Percentiles rank a stretch among this genome's conserved stretches.
phyloP scores from a whole-genome alignment of 768 basidiomycete genomes.

The Phanerochaete carnosa region DNA sequence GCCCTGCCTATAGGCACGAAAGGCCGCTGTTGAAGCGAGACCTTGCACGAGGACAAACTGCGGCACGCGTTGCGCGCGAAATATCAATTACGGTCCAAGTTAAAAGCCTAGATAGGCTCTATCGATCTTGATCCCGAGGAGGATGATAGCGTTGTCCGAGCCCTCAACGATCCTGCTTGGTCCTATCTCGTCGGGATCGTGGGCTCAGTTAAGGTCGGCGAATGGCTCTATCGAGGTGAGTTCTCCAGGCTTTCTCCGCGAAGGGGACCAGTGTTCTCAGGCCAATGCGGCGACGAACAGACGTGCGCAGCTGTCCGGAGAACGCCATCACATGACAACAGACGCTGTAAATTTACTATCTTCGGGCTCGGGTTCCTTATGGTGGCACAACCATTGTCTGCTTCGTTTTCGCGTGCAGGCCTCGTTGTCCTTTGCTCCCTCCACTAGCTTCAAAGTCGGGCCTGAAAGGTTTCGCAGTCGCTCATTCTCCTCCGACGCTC shows the following conservation, averaged over 20 bases:
- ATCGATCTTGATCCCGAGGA: not conserved
- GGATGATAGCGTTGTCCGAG: too few relatives aligned
- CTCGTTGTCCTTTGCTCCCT: constrained; percentile 5
- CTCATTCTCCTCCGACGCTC: not conserved
- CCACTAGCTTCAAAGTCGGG: not conserved
- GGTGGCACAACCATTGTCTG: not conserved
- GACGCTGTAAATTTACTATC: not conserved
- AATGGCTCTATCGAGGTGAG: too few relatives aligned
- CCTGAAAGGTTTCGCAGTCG: not conserved
- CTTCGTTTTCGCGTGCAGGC: not conserved
- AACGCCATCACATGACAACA: constrained; percentile 2
- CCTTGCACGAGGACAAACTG: not conserved
- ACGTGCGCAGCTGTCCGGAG: not conserved
- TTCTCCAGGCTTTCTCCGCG: not conserved
- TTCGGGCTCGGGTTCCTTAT: not conserved
- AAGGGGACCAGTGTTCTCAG: not conserved
- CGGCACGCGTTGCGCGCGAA: not conserved
- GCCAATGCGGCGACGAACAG: not conserved
- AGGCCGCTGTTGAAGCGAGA: too few relatives aligned
- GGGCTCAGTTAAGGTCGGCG: too few relatives aligned
- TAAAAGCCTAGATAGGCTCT: not conserved
- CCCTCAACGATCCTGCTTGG: too few relatives aligned
- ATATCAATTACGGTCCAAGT: not conserved
- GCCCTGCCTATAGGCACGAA: too few relatives aligned
- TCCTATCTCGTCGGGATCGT: too few relatives aligned